These are phyloP conservation scores for Aspergillus transmontanensis DNA, from an alignment of 2,329 filamentous ascomycete genomes.

Conservation along the genomic window DNA sequence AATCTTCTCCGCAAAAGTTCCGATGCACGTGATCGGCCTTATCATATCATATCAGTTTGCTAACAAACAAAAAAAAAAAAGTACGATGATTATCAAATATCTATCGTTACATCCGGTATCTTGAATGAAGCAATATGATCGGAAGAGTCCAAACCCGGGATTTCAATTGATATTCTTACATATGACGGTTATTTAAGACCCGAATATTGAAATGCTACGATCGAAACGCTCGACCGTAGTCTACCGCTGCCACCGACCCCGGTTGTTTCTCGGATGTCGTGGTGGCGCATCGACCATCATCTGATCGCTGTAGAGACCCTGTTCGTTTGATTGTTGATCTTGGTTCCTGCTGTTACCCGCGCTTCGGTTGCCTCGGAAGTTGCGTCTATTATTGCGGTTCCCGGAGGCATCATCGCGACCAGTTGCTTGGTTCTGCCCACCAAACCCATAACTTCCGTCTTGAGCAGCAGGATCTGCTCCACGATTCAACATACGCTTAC, in stretches of 20 bases:
- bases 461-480: conserved; percentile 38
- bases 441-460: conserved; percentile 45
- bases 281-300: conserved; percentile 44
- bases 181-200: background rate
- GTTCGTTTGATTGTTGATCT: conserved; percentile 19
- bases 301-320: conserved; percentile 42
- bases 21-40: conserved; percentile 27
- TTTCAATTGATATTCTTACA: conserved; percentile 8
- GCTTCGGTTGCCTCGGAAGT: conserved; percentile 17
- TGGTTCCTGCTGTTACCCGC: conserved; percentile 11
- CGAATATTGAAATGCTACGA: background rate
- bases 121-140: background rate
- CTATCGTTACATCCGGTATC: background rate
- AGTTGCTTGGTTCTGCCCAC: conserved; percentile 21
- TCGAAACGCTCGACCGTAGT: background rate
- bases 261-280: conserved; percentile 22
- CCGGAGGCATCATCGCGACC: background rate
- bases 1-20: conserved; percentile 31
- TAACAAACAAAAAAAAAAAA: background rate
- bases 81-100: background rate
- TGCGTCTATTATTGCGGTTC: conserved; percentile 16
- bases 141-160: background rate
- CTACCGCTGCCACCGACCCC: conserved; percentile 23
- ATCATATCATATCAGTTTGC: conserved; percentile 12
- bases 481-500: conserved; percentile 39